Evolutionary conservation across 2,329 filamentous ascomycete genomes (phyloP).

Genomic region (Dothidotthia symphoricarpi): DNA sequence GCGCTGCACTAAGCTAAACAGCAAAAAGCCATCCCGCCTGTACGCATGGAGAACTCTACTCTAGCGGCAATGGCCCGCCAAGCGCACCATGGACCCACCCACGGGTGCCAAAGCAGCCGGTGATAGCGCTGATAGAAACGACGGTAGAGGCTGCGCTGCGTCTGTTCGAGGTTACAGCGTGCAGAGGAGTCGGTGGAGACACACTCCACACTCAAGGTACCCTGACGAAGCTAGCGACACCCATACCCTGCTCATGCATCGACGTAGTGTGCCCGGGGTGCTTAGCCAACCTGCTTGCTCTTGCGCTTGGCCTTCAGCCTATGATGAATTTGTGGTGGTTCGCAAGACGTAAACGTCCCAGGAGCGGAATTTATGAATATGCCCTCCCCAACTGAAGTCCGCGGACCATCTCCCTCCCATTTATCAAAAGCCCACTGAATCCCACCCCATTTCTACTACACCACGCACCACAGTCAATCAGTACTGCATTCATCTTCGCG

Average conservation of each 20-base stretch:
- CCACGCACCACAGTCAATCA: slow-evolving; percentile 28
- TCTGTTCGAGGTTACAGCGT: slow-evolving; percentile 4
- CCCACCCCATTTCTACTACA: slow-evolving; percentile 26
- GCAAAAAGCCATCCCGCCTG: slow-evolving; percentile 27
- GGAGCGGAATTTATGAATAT: slow-evolving; percentile 37
- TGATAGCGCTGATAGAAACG: slow-evolving; percentile 10
- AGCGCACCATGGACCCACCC: slow-evolving; percentile 12
- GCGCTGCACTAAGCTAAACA: slow-evolving; percentile 29
- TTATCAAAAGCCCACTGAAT: slow-evolving; percentile 32
- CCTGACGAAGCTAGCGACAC: neutral
- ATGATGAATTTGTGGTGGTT: slow-evolving; percentile 38
- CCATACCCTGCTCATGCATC: slow-evolving; percentile 23
- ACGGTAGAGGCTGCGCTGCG: slow-evolving; percentile 15
- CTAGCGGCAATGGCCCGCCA: slow-evolving; percentile 7
- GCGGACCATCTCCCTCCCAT: slow-evolving; percentile 35
- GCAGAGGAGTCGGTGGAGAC: neutral
- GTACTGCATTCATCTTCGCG: slow-evolving; percentile 31
- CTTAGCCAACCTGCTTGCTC: slow-evolving; percentile 32
- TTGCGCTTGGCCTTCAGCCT: slow-evolving; percentile 38
- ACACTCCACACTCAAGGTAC: too few species aligned
- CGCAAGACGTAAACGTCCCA: slow-evolving; percentile 34
- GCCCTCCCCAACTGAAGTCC: slow-evolving; percentile 31
- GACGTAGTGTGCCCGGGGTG: slow-evolving; percentile 31
- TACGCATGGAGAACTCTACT: slow-evolving; percentile 4
- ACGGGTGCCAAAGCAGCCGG: slow-evolving; percentile 20